A percentile compares a stretch with the other conserved stretches of the same genome.
Conservation (phyloP, 1,139 yeast genomes). For the Eremothecium gossypii region DNA sequence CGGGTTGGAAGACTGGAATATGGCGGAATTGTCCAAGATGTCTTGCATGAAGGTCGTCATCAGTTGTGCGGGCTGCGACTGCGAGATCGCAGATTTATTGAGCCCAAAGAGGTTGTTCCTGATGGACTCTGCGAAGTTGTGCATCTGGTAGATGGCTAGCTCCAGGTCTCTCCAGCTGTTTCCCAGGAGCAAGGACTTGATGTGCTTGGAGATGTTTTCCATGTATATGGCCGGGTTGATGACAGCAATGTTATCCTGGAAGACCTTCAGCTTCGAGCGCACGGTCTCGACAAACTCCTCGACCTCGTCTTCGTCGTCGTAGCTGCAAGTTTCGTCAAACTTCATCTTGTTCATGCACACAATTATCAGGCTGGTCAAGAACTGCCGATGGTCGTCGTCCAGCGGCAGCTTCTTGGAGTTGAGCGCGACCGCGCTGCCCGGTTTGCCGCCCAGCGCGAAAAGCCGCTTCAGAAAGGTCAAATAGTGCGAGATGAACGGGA, state of each 20-base stretch:
- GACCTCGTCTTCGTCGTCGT: constrained; percentile 56
- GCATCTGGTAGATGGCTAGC: constrained; percentile 74
- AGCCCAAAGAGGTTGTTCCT: constrained; percentile 63
- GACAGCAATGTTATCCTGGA: constrained; percentile 79
- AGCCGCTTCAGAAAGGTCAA: constrained; percentile 58
- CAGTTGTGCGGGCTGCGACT: constrained; percentile 51
- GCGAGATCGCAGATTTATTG: constrained; percentile 52
- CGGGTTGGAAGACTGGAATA: constrained; percentile 54
- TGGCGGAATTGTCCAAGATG: constrained; percentile 32
- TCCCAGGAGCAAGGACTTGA: constrained; percentile 43
- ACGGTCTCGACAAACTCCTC: constrained; percentile 69
- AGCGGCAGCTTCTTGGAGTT: constrained; percentile 32
- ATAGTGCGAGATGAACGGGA: constrained; percentile 70
- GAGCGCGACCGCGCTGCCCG: constrained; percentile 29
- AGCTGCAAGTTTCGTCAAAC: constrained; percentile 68
- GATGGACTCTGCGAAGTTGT: constrained; percentile 69
- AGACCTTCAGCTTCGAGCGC: constrained; percentile 59
- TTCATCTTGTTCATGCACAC: constrained; percentile 72
- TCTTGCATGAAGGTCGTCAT: constrained; percentile 51
- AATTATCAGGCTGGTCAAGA: constrained; percentile 54
- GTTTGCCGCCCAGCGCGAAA: constrained; percentile 31
- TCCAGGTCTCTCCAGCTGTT: constrained; percentile 75
- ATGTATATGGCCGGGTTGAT: constrained; percentile 66
- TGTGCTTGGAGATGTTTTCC: constrained; percentile 58
- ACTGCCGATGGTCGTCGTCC: constrained; percentile 34